Conservation (phyloP, 1,139 yeast genomes). For the Zygoascus hellenicus region DNA sequence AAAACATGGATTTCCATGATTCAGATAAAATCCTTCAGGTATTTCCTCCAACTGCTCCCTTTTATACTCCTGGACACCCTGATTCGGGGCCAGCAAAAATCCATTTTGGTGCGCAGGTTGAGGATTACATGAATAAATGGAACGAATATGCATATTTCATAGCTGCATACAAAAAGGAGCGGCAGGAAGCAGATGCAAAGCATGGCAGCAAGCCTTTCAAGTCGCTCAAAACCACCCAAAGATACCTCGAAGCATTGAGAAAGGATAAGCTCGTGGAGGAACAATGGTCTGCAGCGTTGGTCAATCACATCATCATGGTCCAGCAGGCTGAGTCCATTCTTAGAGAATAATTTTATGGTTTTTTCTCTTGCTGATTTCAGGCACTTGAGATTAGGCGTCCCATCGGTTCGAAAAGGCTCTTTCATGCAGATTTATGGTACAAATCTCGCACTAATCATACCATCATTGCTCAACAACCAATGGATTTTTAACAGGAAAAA, state of each 20-base stretch:
- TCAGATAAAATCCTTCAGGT: conserved; percentile 5
- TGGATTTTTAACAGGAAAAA: no score
- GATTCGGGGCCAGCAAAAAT: conserved; percentile 9
- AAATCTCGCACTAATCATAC: no score
- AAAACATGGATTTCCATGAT: conserved; percentile 8
- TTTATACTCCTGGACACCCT: not conserved
- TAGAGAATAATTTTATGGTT: no score
- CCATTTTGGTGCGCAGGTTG: conserved; percentile 17
- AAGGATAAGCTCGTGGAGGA: conserved; percentile 27
- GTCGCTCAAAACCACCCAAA: conserved; percentile 18
- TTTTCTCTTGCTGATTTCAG: no score
- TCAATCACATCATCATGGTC: conserved; percentile 18
- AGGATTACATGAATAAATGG: conserved; percentile 25
- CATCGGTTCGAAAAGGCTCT: no score
- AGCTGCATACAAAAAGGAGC: conserved; percentile 25
- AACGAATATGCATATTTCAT: conserved; percentile 25
- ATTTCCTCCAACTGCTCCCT: conserved; percentile 12
- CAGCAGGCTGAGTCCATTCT: conserved; percentile 15
- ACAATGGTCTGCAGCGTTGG: conserved; percentile 27
- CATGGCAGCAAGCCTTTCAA: conserved; percentile 22
- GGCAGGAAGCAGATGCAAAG: conserved; percentile 27
- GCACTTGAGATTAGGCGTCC: no score
- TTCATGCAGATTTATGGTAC: no score
- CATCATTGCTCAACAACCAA: no score
- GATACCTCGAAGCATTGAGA: conserved; percentile 28